phyloP scores from a whole-genome alignment of 2,329 filamentous ascomycete genomes.

The Cercospora brassicicola region DNA sequence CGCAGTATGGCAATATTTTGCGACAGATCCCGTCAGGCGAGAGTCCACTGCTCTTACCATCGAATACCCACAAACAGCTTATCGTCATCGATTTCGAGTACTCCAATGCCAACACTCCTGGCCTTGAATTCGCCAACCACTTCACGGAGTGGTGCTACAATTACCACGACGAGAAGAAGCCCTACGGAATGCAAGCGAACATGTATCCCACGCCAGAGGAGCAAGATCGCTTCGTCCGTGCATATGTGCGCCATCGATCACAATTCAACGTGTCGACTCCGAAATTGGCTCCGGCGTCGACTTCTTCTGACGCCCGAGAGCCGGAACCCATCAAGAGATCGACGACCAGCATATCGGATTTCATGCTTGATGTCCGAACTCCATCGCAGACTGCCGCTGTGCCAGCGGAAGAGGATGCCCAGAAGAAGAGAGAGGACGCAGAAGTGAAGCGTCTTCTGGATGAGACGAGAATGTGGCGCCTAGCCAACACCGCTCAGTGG shows the following conservation, averaged over 20 bases:
- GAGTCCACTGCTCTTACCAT: slow-evolving; percentile 82
- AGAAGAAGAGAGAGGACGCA: slow-evolving; percentile 61
- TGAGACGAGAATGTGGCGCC: slow-evolving; percentile 81
- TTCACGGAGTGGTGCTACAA: slow-evolving; percentile 99
- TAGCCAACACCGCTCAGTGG: slow-evolving; percentile 87
- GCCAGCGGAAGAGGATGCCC: slow-evolving; percentile 42
- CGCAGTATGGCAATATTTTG: slow-evolving; percentile 97
- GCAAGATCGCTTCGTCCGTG: slow-evolving; percentile 78
- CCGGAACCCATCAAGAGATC: slow-evolving; percentile 36
- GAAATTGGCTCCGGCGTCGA: slow-evolving; percentile 27
- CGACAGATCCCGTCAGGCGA: slow-evolving; percentile 68
- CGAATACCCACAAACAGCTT: slow-evolving; percentile 93
- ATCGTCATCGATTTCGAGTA: slow-evolving; percentile 99
- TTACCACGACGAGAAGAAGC: slow-evolving; percentile 71
- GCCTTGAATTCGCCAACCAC: slow-evolving; percentile 94
- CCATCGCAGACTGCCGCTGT: slow-evolving; percentile 41
- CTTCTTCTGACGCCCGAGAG: slow-evolving; percentile 35
- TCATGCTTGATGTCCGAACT: slow-evolving; percentile 72
- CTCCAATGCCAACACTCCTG: slow-evolving; percentile 80
- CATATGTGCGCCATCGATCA: slow-evolving; percentile 81
- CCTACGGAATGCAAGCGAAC: slow-evolving; percentile 64
- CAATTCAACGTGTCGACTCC: slow-evolving; percentile 55
- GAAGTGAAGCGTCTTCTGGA: slow-evolving; percentile 70
- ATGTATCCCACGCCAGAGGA: slow-evolving; percentile 77
- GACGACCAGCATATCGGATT: slow-evolving; percentile 54